Conservation (phyloP, 768 basidiomycete genomes). For the Royoungia palumana region DNA sequence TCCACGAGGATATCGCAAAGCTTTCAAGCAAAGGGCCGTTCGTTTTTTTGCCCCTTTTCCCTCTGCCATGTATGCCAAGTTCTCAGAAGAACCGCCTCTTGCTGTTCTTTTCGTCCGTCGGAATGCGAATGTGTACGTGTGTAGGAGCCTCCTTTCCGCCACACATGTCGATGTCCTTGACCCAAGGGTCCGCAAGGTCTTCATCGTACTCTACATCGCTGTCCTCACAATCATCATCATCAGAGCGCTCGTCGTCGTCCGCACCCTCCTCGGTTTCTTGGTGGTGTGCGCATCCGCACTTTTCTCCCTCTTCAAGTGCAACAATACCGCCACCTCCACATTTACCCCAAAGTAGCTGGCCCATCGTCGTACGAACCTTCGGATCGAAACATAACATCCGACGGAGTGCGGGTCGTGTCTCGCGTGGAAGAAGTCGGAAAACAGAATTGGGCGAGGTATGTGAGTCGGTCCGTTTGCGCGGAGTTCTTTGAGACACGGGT, state of each 20-base stretch:
- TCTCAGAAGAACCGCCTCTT: constrained; percentile 73
- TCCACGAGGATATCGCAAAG: constrained; percentile 15
- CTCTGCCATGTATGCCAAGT: neutral
- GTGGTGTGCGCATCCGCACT: constrained; percentile 64
- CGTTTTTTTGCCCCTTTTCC: neutral
- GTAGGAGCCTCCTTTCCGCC: constrained; percentile 45
- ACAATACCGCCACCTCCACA: constrained; percentile 74
- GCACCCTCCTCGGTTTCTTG: constrained; percentile 34
- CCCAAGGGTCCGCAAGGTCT: constrained; percentile 86
- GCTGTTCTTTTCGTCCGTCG: constrained; percentile 65
- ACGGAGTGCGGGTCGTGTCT: constrained; percentile 83
- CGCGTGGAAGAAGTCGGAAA: constrained; percentile 92
- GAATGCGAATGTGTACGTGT: constrained; percentile 74
- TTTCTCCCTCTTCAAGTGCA: constrained; percentile 32
- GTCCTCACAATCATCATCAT: constrained; percentile 10
- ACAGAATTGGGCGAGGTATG: constrained; percentile 67
- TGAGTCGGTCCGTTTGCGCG: constrained; percentile 24
- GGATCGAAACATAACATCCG: constrained; percentile 95
- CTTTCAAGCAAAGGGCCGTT: constrained; percentile 1
- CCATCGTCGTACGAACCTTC: constrained; percentile 82
- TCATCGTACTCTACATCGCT: constrained; percentile 48
- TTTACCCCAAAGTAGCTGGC: constrained; percentile 80
- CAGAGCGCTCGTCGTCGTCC: constrained; percentile 38
- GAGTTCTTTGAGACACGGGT: constrained; percentile 41
- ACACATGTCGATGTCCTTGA: constrained; percentile 71